Base-by-base conservation (phyloP, 768 basidiomycete genomes). In the Chalciporus chontae region DNA sequence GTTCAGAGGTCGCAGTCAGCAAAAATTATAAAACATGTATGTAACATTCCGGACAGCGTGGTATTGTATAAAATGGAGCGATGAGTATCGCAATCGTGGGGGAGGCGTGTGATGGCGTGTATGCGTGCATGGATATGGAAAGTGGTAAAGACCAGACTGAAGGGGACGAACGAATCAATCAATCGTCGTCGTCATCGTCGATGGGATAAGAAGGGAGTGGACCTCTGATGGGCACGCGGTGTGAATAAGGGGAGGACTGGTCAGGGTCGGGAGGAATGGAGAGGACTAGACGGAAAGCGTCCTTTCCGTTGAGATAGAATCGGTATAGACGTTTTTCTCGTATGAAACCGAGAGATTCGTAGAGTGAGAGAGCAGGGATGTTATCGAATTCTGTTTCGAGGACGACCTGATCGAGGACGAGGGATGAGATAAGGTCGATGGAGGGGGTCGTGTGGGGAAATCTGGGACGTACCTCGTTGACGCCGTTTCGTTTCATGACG, bases 361-460 rank as follows among this genome's bases (percentile, higher is more conserved):
- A 98, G 11, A 99, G 74, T 3, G 87, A 83, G 14, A 98, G 78
- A 0, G 94, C 94, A 7, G 92, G 82, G 40, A 74, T 70, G 68
- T 98, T 98, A 71, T 98, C 95, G 64, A 78, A 88, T 69, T 99
- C 96, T 4, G 96, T 98, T 72, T 98, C 96, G 50, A 98, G 84
- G 11, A 93, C 84, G 60, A 97, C 82, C 91, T 97, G 55, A 15
- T 36, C 24, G 6, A 46, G 34, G 37, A 45, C 27, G 40, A n/a
- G n/a, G n/a, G n/a, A n/a, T n/a, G n/a, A n/a, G n/a, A n/a, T n/a
- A n/a, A 27, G 40, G 11, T 24, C 19, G 36, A 44, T 37, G 40
- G 41, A 36, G 5, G n/a, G 15, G 34, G 40, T 45, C n/a, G 45
- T 21, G 45, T 23, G 47, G 27, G n/a, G 13, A n/a, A 47, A 15